A percentile compares a stretch with the other conserved stretches of the same genome.
Conservation (phyloP, 1,139 yeast genomes). For the Cylindricascospora bacillispora region DNA sequence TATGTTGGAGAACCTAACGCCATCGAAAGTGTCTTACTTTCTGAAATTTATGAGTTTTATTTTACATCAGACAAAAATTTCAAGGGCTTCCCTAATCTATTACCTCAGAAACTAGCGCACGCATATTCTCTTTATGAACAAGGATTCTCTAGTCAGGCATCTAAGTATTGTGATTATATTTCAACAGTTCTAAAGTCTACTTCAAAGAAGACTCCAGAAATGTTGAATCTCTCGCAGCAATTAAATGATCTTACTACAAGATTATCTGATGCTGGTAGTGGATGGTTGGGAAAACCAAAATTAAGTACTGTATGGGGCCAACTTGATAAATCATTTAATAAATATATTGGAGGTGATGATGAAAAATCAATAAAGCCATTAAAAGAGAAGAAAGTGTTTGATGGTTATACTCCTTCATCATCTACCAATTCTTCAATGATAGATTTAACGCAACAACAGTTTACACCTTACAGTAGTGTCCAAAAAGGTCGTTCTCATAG, state of each 20-base stretch:
- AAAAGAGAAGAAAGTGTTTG: slow-evolving; percentile 45
- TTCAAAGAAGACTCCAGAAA: slow-evolving; percentile 14
- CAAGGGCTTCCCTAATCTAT: slow-evolving; percentile 12
- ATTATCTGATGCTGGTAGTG: slow-evolving; percentile 15
- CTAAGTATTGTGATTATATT: slow-evolving; percentile 21
- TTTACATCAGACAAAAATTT: slow-evolving; percentile 11
- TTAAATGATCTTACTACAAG: slow-evolving; percentile 17
- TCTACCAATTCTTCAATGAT: slow-evolving; percentile 23
- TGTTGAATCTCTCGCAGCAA: slow-evolving; percentile 11
- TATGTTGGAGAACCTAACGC: slow-evolving; percentile 19
- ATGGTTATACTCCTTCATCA: slow-evolving; percentile 56
- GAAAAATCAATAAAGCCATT: slow-evolving; percentile 27
- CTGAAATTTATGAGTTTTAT: slow-evolving; percentile 57
- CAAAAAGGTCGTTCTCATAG: neutral
- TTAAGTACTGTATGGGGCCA: slow-evolving; percentile 83
- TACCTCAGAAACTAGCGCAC: slow-evolving; percentile 21
- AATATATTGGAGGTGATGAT: slow-evolving; percentile 79
- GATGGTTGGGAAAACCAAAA: slow-evolving; percentile 54
- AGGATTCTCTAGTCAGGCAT: slow-evolving; percentile 17
- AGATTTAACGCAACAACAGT: slow-evolving; percentile 19
- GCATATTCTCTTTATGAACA: slow-evolving; percentile 22
- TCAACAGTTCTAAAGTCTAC: slow-evolving; percentile 11
- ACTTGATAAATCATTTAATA: slow-evolving; percentile 62
- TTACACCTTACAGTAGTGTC: neutral
- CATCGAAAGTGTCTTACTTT: slow-evolving; percentile 17